Evolutionary conservation across 768 basidiomycete species (phyloP).

Genomic region (Boletellus sp.): DNA sequence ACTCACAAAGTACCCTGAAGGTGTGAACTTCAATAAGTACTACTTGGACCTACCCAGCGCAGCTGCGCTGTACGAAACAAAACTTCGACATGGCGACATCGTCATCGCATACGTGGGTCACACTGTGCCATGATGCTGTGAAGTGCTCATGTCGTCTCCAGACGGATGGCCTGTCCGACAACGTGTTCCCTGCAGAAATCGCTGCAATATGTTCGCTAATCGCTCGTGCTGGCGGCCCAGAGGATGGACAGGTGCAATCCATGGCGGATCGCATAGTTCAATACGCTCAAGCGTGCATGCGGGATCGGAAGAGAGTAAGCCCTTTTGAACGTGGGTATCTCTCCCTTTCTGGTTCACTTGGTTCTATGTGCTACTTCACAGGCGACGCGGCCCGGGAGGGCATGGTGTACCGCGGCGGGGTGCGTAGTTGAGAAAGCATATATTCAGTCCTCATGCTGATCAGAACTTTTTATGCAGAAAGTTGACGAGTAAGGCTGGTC

Average conservation of each 20-base stretch:
- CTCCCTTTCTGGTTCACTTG: constrained; percentile 1
- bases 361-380: constrained; percentile 23
- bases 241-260: constrained; percentile 59
- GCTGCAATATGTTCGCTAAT: constrained; percentile 66
- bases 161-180: constrained; percentile 57
- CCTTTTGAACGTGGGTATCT: constrained; percentile 66
- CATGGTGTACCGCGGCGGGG: constrained; percentile 67
- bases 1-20: constrained; percentile 34
- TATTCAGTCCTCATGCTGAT: constrained; percentile 7
- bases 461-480: constrained; percentile 48
- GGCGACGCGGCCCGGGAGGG: constrained; percentile 65
- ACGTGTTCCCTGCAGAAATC: constrained; percentile 66
- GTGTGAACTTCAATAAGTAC: constrained; percentile 3
- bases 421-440: constrained; percentile 39
- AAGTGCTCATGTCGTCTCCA: constrained; percentile 21
- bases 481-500: constrained; percentile 62
- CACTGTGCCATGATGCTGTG: too few relatives aligned
- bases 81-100: constrained; percentile 51
- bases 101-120: constrained; percentile 45
- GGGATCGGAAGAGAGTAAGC: constrained; percentile 55
- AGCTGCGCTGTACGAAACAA: constrained; percentile 44
- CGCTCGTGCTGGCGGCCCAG: constrained; percentile 51
- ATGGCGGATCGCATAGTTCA: constrained; percentile 73
- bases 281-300: constrained; percentile 69
- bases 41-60: constrained; percentile 38